Percentiles rank a stretch among this genome's conserved stretches.
Evolutionary conservation across 2,329 filamentous ascomycete species (phyloP).

Genomic region (Pyrenochaeta sp.): DNA sequence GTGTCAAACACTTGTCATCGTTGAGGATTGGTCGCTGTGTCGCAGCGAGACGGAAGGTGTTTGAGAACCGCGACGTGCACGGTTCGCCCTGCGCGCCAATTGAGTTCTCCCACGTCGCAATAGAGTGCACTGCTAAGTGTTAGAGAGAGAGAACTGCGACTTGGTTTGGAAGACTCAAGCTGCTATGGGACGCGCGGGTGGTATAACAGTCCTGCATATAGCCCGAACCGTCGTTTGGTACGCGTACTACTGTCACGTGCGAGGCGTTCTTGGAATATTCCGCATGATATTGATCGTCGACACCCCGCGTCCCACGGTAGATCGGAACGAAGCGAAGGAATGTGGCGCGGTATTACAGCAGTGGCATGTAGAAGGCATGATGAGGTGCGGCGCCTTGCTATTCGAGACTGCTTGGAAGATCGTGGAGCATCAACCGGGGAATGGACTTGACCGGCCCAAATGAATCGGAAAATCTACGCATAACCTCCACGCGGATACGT

Average conservation of each 20-base stretch:
- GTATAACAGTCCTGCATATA: slow-evolving; percentile 5
- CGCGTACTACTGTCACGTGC: neutral
- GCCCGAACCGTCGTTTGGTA: neutral
- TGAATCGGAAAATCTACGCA: neutral
- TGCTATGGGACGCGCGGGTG: slow-evolving; percentile 6
- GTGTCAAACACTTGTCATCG: slow-evolving; percentile 18
- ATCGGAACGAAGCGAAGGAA: neutral
- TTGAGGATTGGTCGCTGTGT: slow-evolving; percentile 29
- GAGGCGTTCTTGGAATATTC: neutral
- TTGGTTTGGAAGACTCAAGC: neutral
- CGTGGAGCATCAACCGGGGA: neutral
- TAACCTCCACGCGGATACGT: neutral
- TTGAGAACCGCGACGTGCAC: slow-evolving; percentile 44
- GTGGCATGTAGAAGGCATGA: neutral
- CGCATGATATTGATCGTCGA: slow-evolving; percentile 3
- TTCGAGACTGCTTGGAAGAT: neutral
- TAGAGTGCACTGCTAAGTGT: slow-evolving; percentile 23
- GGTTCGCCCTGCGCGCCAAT: slow-evolving; percentile 23
- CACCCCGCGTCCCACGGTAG: neutral
- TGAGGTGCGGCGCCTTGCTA: neutral
- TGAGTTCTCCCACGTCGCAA: slow-evolving; percentile 23
- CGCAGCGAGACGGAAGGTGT: slow-evolving; percentile 39
- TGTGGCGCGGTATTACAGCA: neutral
- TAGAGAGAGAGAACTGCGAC: slow-evolving; percentile 5
- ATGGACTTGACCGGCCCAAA: neutral